Evolutionary conservation across 768 basidiomycete genomes (phyloP).

Genomic region (Russula emetica): DNA sequence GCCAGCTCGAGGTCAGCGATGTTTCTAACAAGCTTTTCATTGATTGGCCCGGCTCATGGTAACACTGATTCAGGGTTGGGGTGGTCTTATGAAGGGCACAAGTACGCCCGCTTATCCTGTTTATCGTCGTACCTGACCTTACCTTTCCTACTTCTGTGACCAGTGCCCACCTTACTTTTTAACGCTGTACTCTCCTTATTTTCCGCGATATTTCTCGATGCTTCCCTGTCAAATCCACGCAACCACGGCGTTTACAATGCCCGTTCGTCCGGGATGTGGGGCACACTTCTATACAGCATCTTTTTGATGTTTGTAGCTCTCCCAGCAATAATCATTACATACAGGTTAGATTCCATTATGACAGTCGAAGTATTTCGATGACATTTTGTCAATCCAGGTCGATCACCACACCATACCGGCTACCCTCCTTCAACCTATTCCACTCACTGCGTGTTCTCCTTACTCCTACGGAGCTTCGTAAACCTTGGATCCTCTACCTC

Average conservation of each 20-base stretch:
- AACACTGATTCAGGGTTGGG: conserved; percentile 48
- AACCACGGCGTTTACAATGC: conserved; percentile 59
- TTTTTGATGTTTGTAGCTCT: conserved; percentile 61
- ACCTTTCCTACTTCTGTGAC: conserved; percentile 24
- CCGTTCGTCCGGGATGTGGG: conserved; percentile 56
- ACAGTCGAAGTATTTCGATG: background rate
- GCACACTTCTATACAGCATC: conserved; percentile 59
- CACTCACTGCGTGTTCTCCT: conserved; percentile 65
- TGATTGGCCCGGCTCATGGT: background rate
- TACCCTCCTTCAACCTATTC: conserved; percentile 57
- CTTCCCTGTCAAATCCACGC: conserved; percentile 45
- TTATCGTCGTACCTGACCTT: conserved; percentile 30
- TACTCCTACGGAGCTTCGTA: conserved; percentile 74
- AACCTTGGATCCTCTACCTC: conserved; percentile 75
- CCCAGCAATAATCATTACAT: conserved; percentile 70
- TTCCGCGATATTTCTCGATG: conserved; percentile 54
- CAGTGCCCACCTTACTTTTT: conserved; percentile 48
- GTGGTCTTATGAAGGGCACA: conserved; percentile 77
- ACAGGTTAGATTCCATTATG: conserved; percentile 49
- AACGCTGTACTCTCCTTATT: conserved; percentile 55
- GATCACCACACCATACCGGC: conserved; percentile 76
- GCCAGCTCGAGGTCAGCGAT: conserved; percentile 61
- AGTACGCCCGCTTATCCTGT: conserved; percentile 36
- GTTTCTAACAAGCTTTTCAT: background rate
- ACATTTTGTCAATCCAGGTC: conserved; percentile 44